phyloP scores from a whole-genome alignment of 208 protist genomes.

The Trypanosoma mega region DNA sequence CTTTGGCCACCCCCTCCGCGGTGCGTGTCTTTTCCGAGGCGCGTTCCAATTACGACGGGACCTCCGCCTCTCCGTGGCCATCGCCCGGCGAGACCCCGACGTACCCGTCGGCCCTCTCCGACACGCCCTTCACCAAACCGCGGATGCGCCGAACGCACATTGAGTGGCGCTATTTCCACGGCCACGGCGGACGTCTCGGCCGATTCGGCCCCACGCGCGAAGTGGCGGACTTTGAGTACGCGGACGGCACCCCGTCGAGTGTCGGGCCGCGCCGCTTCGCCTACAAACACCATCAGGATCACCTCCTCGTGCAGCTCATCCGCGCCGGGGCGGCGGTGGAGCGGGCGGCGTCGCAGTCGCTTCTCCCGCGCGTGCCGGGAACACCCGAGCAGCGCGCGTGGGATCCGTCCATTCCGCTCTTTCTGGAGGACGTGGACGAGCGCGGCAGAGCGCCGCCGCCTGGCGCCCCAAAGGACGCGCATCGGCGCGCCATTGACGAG shows the following conservation, averaged over 20 bases:
- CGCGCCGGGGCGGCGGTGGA: constrained; percentile 77
- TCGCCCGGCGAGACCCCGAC: constrained; percentile 30
- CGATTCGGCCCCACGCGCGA: constrained; percentile 77
- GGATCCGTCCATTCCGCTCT: constrained; percentile 86
- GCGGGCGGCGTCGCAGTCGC: constrained; percentile 50
- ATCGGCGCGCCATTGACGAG: constrained; percentile 55
- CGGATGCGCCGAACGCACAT: constrained; percentile 82
- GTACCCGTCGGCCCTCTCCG: constrained; percentile 54
- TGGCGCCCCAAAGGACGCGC: constrained; percentile 21
- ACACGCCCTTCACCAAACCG: constrained; percentile 46
- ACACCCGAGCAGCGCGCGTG: constrained; percentile 84
- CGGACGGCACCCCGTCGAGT: constrained; percentile 79
- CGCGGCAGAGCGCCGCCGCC: constrained; percentile 49
- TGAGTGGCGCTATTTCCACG: constrained; percentile 84
- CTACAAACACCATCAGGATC: constrained; percentile 86
- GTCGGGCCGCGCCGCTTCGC: constrained; percentile 64
- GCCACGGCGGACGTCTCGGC: constrained; percentile 65
- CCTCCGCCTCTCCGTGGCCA: constrained; percentile 31
- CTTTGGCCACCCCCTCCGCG: neutral
- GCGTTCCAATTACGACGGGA: constrained; percentile 43
- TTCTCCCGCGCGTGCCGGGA: constrained; percentile 76
- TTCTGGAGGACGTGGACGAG: constrained; percentile 86
- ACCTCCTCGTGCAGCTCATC: constrained; percentile 87
- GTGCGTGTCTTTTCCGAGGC: constrained; percentile 41
- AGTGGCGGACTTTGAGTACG: constrained; percentile 83